These are phyloP conservation scores for Phytophthora ramorum DNA, from an alignment of 352 stramenopile species.

Conservation along the genomic window DNA sequence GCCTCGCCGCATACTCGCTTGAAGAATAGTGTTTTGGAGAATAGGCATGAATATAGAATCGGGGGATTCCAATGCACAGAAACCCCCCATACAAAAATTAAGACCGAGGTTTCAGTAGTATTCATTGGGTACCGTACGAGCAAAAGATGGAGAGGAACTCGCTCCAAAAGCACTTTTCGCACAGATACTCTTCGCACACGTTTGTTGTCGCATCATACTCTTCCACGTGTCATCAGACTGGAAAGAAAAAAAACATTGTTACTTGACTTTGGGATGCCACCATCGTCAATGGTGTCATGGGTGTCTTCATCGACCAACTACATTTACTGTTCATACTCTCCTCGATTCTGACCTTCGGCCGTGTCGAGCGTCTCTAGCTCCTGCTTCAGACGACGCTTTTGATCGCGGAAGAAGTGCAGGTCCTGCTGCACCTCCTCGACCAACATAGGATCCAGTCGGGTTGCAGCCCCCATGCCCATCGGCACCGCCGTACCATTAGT, in stretches of 20 bases:
- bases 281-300: constrained; percentile 8
- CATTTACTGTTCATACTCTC: constrained; percentile 5
- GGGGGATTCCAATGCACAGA: constrained; percentile 1
- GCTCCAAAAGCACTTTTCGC: background rate
- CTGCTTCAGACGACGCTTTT: constrained; percentile 34
- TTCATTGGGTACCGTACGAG: constrained; percentile 13
- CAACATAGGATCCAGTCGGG: constrained; percentile 31
- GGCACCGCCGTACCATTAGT: constrained; percentile 13
- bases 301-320: constrained; percentile 5
- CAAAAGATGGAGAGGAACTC: constrained; percentile 21
- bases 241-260: constrained; percentile 12
- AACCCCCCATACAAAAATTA: constrained; percentile 20
- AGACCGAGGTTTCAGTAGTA: constrained; percentile 9
- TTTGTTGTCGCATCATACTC: background rate
- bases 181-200: constrained; percentile 15
- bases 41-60: constrained; percentile 29
- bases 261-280: constrained; percentile 23
- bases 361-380: constrained; percentile 31
- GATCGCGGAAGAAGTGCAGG: constrained; percentile 37
- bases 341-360: constrained; percentile 15
- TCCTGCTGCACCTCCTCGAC: constrained; percentile 39
- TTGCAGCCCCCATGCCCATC: constrained; percentile 25
- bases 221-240: constrained; percentile 13
- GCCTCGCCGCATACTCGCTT: constrained; percentile 29
- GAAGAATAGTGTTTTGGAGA: constrained; percentile 9